Percentiles rank a stretch among this genome's conserved stretches.
Conservation (phyloP, 441 rosid genomes). For the Pelargonium cotyledonis region DNA sequence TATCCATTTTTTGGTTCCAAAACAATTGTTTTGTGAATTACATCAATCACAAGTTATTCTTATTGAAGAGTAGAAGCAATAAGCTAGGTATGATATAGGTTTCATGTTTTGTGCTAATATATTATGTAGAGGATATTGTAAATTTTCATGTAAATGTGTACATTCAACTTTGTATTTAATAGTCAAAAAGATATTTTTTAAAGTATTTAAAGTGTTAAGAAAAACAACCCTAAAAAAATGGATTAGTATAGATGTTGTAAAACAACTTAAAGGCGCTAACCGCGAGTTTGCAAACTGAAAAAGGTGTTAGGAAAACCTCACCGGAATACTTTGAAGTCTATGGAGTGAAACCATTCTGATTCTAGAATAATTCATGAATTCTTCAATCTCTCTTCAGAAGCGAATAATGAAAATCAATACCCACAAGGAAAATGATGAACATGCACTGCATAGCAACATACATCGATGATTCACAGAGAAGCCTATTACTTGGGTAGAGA, state of each 20-base stretch:
- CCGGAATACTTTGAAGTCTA: too few relatives aligned
- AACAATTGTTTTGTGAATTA: neutral
- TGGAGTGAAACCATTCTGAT: too few relatives aligned
- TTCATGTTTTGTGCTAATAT: neutral
- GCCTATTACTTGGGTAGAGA: neutral
- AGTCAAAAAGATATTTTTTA: neutral
- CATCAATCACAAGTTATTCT: neutral
- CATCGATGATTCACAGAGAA: neutral
- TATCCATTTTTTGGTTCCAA: neutral
- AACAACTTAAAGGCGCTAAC: too few relatives aligned
- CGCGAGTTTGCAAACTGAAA: too few relatives aligned
- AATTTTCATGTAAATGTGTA: conserved; percentile 6
- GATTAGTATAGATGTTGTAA: too few relatives aligned
- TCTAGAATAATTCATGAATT: too few relatives aligned
- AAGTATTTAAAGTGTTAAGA: too few relatives aligned
- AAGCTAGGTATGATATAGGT: neutral
- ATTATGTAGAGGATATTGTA: neutral
- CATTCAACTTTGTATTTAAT: neutral
- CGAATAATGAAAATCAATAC: neutral
- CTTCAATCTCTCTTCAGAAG: too few relatives aligned
- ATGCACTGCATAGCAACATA: neutral
- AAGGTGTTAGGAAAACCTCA: too few relatives aligned
- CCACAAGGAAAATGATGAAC: too few relatives aligned
- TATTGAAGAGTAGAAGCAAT: neutral
- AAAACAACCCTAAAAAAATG: too few relatives aligned